Conservation (phyloP, 2,329 filamentous ascomycete genomes). For the Alternaria incomplexa region DNA sequence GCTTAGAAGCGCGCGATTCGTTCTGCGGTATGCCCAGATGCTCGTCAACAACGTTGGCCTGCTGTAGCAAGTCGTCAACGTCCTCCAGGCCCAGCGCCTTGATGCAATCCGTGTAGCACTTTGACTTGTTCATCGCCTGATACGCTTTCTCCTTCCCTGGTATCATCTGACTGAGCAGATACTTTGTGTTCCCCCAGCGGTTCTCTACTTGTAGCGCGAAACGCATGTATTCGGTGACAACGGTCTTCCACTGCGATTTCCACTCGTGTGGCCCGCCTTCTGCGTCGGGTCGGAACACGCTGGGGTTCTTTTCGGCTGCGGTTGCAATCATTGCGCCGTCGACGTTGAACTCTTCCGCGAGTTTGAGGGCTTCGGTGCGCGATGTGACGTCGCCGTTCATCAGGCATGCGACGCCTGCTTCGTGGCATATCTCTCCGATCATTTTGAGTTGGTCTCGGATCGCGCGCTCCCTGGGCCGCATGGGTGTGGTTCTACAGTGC, state of each 20-base stretch:
- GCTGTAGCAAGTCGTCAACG: conserved; percentile 66
- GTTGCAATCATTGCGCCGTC: conserved; percentile 98
- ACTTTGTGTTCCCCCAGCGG: conserved; percentile 92
- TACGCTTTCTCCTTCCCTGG: conserved; percentile 76
- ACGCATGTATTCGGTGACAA: conserved; percentile 77
- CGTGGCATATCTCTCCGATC: conserved; percentile 79
- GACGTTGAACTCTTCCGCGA: conserved; percentile 80
- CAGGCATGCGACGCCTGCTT: conserved; percentile 86
- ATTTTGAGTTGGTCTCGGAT: conserved; percentile 86
- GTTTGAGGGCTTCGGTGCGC: conserved; percentile 71
- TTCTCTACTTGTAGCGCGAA: conserved; percentile 80
- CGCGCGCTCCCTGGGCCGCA: conserved; percentile 88
- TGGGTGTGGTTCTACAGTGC: conserved; percentile 94
- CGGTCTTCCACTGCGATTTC: conserved; percentile 74
- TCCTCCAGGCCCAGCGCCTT: conserved; percentile 68
- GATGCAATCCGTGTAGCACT: conserved; percentile 74
- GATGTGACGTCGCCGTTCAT: conserved; percentile 93
- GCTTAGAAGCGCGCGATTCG: conserved; percentile 55
- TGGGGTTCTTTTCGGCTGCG: conserved; percentile 87
- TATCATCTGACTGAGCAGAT: conserved; percentile 81
- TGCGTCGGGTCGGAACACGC: conserved; percentile 74
- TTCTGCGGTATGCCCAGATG: conserved; percentile 64
- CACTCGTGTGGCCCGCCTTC: conserved; percentile 66
- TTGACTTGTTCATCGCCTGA: conserved; percentile 66
- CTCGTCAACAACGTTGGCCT: conserved; percentile 70